These are phyloP conservation scores for Nakazawaea peltata DNA, from an alignment of 805 yeast species.

Conservation along the genomic window DNA sequence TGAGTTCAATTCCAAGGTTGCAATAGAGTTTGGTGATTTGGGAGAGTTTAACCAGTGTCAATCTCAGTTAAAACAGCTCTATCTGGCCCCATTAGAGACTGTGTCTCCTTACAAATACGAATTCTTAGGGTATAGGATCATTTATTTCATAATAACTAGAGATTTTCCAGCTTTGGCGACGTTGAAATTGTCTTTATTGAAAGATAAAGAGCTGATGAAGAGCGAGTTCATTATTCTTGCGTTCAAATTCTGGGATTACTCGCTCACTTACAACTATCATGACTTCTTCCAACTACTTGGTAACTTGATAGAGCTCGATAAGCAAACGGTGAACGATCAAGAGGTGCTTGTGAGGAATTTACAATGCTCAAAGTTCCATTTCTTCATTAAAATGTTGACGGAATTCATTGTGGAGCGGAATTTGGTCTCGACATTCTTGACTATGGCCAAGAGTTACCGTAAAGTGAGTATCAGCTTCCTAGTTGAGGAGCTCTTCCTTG, in stretches of 20 bases:
- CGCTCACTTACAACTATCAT: constrained; percentile 40
- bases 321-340: constrained; percentile 18
- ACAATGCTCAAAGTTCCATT: constrained; percentile 13
- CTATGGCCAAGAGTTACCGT: constrained; percentile 50
- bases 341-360: constrained; percentile 13
- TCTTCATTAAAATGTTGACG: constrained; percentile 26
- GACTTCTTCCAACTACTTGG: constrained; percentile 35
- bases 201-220: constrained; percentile 8
- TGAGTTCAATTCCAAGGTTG: constrained; percentile 81
- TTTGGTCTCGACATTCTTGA: constrained; percentile 46
- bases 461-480: constrained; percentile 31
- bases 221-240: constrained; percentile 23
- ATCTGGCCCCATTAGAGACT: constrained; percentile 23
- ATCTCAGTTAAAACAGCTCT: constrained; percentile 64
- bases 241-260: constrained; percentile 24
- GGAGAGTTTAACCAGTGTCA: constrained; percentile 97
- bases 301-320: constrained; percentile 31
- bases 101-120: constrained; percentile 38
- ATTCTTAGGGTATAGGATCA: constrained; percentile 62
- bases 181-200: constrained; percentile 21
- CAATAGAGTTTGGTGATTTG: constrained; percentile 72
- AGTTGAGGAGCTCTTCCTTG: constrained; percentile 28
- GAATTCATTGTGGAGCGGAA: constrained; percentile 50
- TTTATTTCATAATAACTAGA: constrained; percentile 69
- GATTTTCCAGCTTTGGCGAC: constrained; percentile 50